Percentiles rank a stretch among this genome's conserved stretches.
Evolutionary conservation across 2,329 filamentous ascomycete genomes (phyloP).

Genomic region (Claviceps sp.): DNA sequence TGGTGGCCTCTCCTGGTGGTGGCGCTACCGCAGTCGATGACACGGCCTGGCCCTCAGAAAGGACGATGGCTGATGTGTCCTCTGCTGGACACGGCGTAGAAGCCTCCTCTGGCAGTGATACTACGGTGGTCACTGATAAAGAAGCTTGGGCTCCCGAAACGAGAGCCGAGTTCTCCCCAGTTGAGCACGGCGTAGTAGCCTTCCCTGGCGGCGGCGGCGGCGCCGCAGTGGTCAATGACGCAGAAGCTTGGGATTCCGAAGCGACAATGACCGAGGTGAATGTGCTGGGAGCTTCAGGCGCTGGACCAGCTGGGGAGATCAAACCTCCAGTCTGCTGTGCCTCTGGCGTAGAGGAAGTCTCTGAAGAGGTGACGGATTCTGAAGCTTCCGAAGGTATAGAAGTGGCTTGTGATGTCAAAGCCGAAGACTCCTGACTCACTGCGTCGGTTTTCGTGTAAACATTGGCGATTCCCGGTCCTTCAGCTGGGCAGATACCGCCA

Average conservation of each 20-base stretch:
- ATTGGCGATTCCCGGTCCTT: slow-evolving; percentile 17
- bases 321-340: background rate
- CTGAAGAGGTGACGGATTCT: background rate
- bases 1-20: background rate
- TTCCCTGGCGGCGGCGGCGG: background rate
- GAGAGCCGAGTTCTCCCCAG: background rate
- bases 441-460: slow-evolving; percentile 15
- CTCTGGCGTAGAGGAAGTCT: background rate
- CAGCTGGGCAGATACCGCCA: slow-evolving; percentile 17
- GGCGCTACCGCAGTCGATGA: background rate
- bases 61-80: background rate
- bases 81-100: too few relatives aligned
- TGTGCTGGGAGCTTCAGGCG: slow-evolving; percentile 7
- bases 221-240: background rate
- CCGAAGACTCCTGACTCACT: slow-evolving; percentile 4
- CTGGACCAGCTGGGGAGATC: slow-evolving; percentile 7
- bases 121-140: too few relatives aligned
- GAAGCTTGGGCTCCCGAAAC: too few relatives aligned
- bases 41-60: background rate
- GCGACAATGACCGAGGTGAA: slow-evolving; percentile 1
- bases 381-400: slow-evolving; percentile 3
- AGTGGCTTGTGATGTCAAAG: slow-evolving; percentile 2
- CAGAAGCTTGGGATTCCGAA: background rate
- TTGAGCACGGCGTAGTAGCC: slow-evolving; percentile 1
- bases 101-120: too few relatives aligned